These are phyloP conservation scores for Aspergillus sp. DNA, from an alignment of 2,329 filamentous ascomycete species.

Conservation along the genomic window DNA sequence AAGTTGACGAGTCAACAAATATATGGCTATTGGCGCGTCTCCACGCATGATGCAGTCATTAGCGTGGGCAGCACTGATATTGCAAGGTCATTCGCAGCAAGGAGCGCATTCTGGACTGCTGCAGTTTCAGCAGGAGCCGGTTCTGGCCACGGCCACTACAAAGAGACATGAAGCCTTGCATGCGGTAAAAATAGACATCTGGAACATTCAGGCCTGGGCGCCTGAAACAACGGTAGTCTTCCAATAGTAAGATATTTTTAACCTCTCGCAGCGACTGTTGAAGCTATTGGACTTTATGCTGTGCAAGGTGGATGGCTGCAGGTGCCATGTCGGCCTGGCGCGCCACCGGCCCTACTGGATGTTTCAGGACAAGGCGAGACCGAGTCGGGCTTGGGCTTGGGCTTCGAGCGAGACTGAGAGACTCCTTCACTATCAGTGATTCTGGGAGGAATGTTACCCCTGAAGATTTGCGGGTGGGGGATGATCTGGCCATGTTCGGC, in stretches of 20 bases:
- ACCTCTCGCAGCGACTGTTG: conserved; percentile 2
- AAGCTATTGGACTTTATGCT: background rate
- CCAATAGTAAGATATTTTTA: conserved; percentile 5
- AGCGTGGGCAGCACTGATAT: too few relatives aligned
- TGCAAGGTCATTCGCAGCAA: background rate
- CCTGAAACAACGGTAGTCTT: background rate
- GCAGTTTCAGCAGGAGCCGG: background rate
- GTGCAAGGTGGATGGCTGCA: background rate
- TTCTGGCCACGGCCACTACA: background rate
- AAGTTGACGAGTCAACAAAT: background rate
- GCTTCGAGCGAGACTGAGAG: background rate
- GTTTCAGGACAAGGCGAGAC: background rate
- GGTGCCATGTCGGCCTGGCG: background rate
- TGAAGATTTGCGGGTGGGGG: conserved; percentile 3
- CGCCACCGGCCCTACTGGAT: background rate
- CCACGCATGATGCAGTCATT: background rate
- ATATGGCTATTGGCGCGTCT: background rate
- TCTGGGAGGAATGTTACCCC: background rate
- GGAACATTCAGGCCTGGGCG: background rate
- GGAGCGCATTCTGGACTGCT: background rate
- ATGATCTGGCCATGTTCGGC: background rate
- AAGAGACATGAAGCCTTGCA: background rate
- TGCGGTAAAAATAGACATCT: background rate
- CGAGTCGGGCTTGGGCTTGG: background rate
- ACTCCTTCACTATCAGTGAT: too few relatives aligned